phyloP scores from a whole-genome alignment of 2,329 filamentous ascomycete species.

The Fusarium camptoceras region DNA sequence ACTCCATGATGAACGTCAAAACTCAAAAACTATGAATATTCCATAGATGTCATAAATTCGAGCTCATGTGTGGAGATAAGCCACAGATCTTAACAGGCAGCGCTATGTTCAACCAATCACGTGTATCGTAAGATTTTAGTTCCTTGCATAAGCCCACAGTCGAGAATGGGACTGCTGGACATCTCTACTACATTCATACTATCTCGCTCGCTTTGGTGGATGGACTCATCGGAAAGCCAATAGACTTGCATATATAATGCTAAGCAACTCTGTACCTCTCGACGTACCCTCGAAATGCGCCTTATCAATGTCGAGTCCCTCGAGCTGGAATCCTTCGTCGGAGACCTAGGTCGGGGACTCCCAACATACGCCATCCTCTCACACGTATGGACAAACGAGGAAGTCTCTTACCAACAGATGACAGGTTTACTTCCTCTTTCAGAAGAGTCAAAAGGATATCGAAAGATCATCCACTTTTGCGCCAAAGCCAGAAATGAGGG shows the following conservation, averaged over 20 bases:
- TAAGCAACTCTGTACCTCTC: fast-evolving
- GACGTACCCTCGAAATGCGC: too few relatives aligned
- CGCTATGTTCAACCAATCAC: background rate
- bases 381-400: constrained; percentile 14
- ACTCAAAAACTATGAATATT: too few relatives aligned
- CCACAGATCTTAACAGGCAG: background rate
- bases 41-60: too few relatives aligned
- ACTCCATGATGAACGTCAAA: too few relatives aligned
- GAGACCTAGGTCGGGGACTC: constrained; percentile 3
- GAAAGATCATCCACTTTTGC: constrained; percentile 18
- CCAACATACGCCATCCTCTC: constrained; percentile 18
- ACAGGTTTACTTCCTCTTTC: background rate
- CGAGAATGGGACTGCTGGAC: background rate
- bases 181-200: background rate
- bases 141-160: background rate
- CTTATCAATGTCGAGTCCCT: constrained; percentile 23
- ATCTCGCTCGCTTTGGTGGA: fast-evolving
- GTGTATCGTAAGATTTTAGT: background rate
- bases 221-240: fast-evolving
- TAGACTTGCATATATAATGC: fast-evolving
- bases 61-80: too few relatives aligned
- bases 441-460: constrained; percentile 9
- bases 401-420: constrained; percentile 7
- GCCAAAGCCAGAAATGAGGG: constrained; percentile 12
- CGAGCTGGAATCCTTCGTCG: constrained; percentile 12